Evolutionary conservation across 2,329 filamentous ascomycete genomes (phyloP).

Genomic region (Cryphonectria naterciae): DNA sequence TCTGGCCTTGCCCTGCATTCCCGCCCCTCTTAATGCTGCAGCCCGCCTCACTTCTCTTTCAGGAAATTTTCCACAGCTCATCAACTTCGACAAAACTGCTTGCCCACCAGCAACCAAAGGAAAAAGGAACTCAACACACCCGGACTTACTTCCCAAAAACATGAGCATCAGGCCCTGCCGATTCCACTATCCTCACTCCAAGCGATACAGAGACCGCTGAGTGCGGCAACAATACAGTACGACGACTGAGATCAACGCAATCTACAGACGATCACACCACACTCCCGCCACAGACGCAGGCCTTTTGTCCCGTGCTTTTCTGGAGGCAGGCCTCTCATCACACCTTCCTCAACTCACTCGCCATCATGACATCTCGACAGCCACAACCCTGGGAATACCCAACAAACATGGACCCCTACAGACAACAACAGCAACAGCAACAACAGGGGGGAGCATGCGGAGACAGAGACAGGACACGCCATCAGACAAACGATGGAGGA

Average conservation of each 20-base stretch:
- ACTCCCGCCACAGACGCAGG: background rate
- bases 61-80: background rate
- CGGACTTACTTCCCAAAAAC: slow-evolving; percentile 8
- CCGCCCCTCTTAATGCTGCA: slow-evolving; percentile 22
- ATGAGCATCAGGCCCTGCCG: slow-evolving; percentile 26
- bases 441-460: background rate
- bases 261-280: background rate
- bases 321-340: background rate
- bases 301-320: background rate
- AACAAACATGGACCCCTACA: slow-evolving; percentile 20
- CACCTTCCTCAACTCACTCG: background rate
- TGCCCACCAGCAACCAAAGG: background rate
- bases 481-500: background rate
- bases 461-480: slow-evolving; percentile 11
- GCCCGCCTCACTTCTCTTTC: slow-evolving; percentile 20
- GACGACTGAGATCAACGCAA: background rate
- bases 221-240: background rate
- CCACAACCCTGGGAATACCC: slow-evolving; percentile 24
- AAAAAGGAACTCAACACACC: slow-evolving; percentile 9
- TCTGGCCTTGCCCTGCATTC: slow-evolving; percentile 11
- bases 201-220: slow-evolving; percentile 28
- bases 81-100: slow-evolving; percentile 10
- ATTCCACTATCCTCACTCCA: slow-evolving; percentile 24
- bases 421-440: background rate
- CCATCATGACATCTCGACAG: slow-evolving; percentile 26